Evolutionary conservation across 768 basidiomycete species (phyloP).

Genomic region (Leccinum longicurvipes): DNA sequence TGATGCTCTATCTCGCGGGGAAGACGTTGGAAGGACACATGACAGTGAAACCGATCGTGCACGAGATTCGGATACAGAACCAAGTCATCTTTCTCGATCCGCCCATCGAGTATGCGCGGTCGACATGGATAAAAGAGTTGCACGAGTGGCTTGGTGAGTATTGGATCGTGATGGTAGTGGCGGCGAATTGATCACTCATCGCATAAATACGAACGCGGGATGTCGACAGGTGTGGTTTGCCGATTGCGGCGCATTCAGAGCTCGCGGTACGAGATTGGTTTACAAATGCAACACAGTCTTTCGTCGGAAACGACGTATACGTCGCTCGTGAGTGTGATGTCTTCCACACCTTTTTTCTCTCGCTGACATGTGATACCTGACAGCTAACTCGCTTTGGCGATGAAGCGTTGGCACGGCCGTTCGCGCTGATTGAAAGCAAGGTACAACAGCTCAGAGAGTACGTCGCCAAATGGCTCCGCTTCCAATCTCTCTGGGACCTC

Average conservation of each 20-base stretch:
- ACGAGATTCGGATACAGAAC: conserved; percentile 97
- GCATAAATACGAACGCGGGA: background rate
- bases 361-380: conserved; percentile 7
- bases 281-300: conserved; percentile 77
- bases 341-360: background rate
- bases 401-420: conserved; percentile 73
- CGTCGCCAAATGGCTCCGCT: conserved; percentile 97
- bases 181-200: background rate
- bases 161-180: background rate
- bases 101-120: conserved; percentile 91
- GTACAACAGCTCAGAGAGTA: conserved; percentile 85
- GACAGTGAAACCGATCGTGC: conserved; percentile 80
- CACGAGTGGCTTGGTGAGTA: conserved; percentile 81
- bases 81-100: conserved; percentile 99
- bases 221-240: conserved; percentile 72
- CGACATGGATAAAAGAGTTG: conserved; percentile 84
- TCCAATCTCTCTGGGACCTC: conserved; percentile 98
- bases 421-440: conserved; percentile 83
- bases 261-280: conserved; percentile 93
- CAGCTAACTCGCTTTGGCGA: conserved; percentile 77
- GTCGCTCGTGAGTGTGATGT: conserved; percentile 45
- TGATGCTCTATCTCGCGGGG: background rate
- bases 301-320: conserved; percentile 76
- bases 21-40: conserved; percentile 74
- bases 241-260: conserved; percentile 85